These are phyloP conservation scores for Dictyophora rubrovolvata DNA, from an alignment of 768 basidiomycete species.

Conservation along the genomic window DNA sequence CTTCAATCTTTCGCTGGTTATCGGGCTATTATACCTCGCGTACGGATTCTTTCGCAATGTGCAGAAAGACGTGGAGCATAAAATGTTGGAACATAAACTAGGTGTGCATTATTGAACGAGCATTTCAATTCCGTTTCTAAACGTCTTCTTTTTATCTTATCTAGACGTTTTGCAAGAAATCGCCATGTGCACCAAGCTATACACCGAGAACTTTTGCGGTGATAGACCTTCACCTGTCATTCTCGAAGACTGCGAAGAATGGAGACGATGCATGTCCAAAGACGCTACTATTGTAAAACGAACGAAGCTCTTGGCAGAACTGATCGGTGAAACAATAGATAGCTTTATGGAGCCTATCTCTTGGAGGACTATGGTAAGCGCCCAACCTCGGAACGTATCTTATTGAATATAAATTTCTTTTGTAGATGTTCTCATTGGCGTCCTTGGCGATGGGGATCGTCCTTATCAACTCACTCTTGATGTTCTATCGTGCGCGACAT, in stretches of 20 bases:
- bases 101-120: constrained; percentile 31
- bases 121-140: constrained; percentile 2
- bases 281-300: constrained; percentile 86
- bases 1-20: constrained; percentile 79
- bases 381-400: background rate
- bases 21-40: constrained; percentile 76
- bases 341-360: constrained; percentile 95
- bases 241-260: constrained; percentile 73
- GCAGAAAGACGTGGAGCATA: constrained; percentile 79
- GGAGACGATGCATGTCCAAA: constrained; percentile 93
- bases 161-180: constrained; percentile 91
- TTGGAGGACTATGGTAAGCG: constrained; percentile 83
- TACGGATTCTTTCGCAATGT: constrained; percentile 85
- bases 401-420: background rate
- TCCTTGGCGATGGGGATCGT: constrained; percentile 7
- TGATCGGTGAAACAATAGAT: constrained; percentile 93
- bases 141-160: background rate
- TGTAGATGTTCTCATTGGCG: background rate
- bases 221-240: constrained; percentile 74
- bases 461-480: constrained; percentile 72
- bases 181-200: constrained; percentile 68
- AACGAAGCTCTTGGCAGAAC: constrained; percentile 84
- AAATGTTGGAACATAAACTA: constrained; percentile 80
- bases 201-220: constrained; percentile 76
- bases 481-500: constrained; percentile 63